These are phyloP conservation scores for Ampelomyces quisqualis DNA, from an alignment of 2,329 filamentous ascomycete species.

Conservation along the genomic window DNA sequence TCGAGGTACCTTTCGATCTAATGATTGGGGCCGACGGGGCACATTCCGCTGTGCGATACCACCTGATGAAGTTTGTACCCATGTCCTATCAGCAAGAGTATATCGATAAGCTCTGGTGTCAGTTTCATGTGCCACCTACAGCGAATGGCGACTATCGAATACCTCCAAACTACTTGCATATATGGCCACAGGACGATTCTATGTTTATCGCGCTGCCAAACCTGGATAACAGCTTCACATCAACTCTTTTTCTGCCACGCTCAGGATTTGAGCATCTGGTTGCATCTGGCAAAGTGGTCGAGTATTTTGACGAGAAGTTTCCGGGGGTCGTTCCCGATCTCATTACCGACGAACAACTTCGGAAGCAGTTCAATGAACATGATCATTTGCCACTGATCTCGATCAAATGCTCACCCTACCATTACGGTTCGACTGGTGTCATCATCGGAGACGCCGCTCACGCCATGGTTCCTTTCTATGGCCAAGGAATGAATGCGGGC, in stretches of 20 bases:
- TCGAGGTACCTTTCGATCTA: conserved; percentile 85
- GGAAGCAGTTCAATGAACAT: conserved; percentile 74
- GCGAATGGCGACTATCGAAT: conserved; percentile 66
- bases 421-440: conserved; percentile 73
- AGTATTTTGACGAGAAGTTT: conserved; percentile 81
- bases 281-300: conserved; percentile 59
- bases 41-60: conserved; percentile 85
- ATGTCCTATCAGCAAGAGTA: conserved; percentile 94
- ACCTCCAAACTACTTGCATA: conserved; percentile 90
- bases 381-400: conserved; percentile 90
- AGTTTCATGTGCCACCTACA: conserved; percentile 74
- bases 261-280: conserved; percentile 69
- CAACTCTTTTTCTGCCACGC: conserved; percentile 85
- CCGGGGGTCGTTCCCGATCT: conserved; percentile 74
- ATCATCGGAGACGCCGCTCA: conserved; percentile 93
- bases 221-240: conserved; percentile 90
- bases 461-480: conserved; percentile 98
- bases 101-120: conserved; percentile 96
- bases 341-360: conserved; percentile 67
- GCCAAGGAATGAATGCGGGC: conserved; percentile 96
- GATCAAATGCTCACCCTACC: conserved; percentile 89
- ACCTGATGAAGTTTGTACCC: conserved; percentile 91
- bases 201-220: conserved; percentile 98
- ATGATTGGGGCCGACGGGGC: conserved; percentile 91
- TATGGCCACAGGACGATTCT: conserved; percentile 90